Evolutionary conservation across 2,329 filamentous ascomycete species (phyloP).

Genomic region (Arthrobotrys iridis): DNA sequence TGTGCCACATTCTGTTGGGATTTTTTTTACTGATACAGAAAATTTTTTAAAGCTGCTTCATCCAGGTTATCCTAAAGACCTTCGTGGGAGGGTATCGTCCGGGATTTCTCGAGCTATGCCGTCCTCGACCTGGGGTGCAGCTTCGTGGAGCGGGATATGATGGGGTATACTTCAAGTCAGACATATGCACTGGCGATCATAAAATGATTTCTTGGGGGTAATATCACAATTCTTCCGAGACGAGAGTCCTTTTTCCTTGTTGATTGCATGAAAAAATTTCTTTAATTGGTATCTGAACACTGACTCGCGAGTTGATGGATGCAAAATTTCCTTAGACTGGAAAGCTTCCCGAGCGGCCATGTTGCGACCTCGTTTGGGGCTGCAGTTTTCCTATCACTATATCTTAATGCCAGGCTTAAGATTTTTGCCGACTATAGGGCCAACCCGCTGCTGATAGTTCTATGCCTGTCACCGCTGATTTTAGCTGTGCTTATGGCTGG

Average conservation of each 20-base stretch:
- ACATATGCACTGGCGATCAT: slow-evolving; percentile 49
- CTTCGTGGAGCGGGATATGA: slow-evolving; percentile 30
- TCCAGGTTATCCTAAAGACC: slow-evolving; percentile 28
- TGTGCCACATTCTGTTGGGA: slow-evolving; percentile 1
- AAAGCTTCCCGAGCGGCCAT: slow-evolving; percentile 44
- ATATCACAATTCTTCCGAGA: slow-evolving; percentile 35
- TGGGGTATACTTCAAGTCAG: slow-evolving; percentile 21
- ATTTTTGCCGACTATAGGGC: slow-evolving; percentile 36
- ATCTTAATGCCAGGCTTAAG: slow-evolving; percentile 35
- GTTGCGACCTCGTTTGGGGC: slow-evolving; percentile 32
- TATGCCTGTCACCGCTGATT: slow-evolving; percentile 21
- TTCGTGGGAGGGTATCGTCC: slow-evolving; percentile 23
- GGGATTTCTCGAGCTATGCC: slow-evolving; percentile 32
- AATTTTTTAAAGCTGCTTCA: slow-evolving; percentile 15
- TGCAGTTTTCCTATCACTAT: slow-evolving; percentile 30
- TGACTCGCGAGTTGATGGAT: slow-evolving; percentile 18
- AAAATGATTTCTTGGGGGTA: slow-evolving; percentile 36
- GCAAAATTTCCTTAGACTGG: slow-evolving; percentile 23
- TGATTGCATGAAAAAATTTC: slow-evolving; percentile 8
- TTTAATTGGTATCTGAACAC: slow-evolving; percentile 10
- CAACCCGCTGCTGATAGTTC: slow-evolving; percentile 21
- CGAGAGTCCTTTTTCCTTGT: slow-evolving; percentile 9
- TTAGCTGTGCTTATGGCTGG: slow-evolving; percentile 27
- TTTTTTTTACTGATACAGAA: slow-evolving; percentile 4
- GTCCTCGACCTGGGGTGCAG: slow-evolving; percentile 18